Percentiles rank a stretch among this genome's conserved stretches.
These are phyloP conservation scores for Paecilomyces variotii DNA, from an alignment of 2,329 filamentous ascomycete genomes.

Conservation along the genomic window DNA sequence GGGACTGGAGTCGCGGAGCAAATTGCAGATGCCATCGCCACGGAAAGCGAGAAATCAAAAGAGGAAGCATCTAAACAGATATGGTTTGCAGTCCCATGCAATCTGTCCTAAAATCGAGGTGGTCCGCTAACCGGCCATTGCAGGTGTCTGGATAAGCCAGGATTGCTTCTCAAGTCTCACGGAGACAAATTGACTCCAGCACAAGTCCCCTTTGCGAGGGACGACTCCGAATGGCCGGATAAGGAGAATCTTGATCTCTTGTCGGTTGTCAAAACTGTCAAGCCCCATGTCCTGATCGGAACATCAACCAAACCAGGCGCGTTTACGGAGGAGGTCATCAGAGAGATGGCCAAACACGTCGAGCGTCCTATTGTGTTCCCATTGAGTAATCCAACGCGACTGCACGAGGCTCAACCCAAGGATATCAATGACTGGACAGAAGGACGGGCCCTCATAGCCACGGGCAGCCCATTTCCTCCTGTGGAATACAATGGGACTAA, in stretches of 20 bases:
- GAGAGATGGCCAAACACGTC: slow-evolving; percentile 66
- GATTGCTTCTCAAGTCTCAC: slow-evolving; percentile 59
- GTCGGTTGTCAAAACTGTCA: slow-evolving; percentile 60
- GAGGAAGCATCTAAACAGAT: slow-evolving; percentile 74
- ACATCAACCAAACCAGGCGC: slow-evolving; percentile 70
- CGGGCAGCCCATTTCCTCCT: slow-evolving; percentile 72
- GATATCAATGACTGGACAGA: slow-evolving; percentile 73
- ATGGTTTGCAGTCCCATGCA: slow-evolving; percentile 44
- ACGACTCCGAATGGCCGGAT: slow-evolving; percentile 54
- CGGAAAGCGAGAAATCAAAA: slow-evolving; percentile 57
- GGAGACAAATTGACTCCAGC: slow-evolving; percentile 55
- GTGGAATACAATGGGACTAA: slow-evolving; percentile 52
- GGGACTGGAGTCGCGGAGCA: slow-evolving; percentile 83
- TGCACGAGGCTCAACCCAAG: slow-evolving; percentile 72
- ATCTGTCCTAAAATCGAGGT: background rate
- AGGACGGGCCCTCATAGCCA: slow-evolving; percentile 70
- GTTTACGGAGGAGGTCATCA: slow-evolving; percentile 67
- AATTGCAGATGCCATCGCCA: slow-evolving; percentile 67
- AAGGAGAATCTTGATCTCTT: slow-evolving; percentile 53
- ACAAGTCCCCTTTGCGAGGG: slow-evolving; percentile 59
- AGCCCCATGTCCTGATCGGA: slow-evolving; percentile 74
- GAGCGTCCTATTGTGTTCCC: slow-evolving; percentile 71
- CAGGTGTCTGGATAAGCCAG: slow-evolving; percentile 75
- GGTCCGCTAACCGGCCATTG: slow-evolving; percentile 1
- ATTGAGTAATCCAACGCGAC: slow-evolving; percentile 72